phyloP scores from a whole-genome alignment of 345 rosid genomes.

The Pseudoturritis turrita region DNA sequence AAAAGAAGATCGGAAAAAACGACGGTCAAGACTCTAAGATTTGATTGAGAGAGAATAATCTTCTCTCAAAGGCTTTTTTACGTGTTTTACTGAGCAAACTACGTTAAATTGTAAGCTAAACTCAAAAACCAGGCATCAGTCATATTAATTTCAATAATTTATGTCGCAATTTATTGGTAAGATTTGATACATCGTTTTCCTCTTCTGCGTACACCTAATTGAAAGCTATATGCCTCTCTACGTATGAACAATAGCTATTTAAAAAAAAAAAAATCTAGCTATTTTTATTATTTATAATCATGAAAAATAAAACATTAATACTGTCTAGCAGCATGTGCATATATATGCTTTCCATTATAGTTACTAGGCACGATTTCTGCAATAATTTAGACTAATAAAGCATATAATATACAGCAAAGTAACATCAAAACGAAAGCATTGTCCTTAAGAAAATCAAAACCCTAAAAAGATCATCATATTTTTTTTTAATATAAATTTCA shows the following conservation, averaged over 20 bases:
- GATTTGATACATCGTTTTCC: conserved; percentile 30
- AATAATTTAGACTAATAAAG: conserved; percentile 18
- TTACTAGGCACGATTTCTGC: conserved; percentile 30
- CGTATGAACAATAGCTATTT: conserved; percentile 14
- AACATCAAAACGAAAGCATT: conserved; percentile 9
- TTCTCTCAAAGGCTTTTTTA: too few relatives aligned
- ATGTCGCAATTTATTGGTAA: conserved; percentile 23
- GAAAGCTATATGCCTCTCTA: conserved; percentile 31
- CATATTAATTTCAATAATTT: conserved; percentile 11
- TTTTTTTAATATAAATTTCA: background rate
- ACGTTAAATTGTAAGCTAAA: too few relatives aligned
- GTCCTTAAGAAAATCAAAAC: background rate
- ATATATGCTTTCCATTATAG: conserved; percentile 27
- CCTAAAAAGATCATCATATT: background rate
- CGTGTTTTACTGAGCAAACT: too few relatives aligned
- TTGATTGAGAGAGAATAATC: too few relatives aligned
- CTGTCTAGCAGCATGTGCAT: conserved; percentile 33
- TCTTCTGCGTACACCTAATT: conserved; percentile 2
- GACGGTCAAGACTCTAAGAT: too few relatives aligned
- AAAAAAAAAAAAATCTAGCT: background rate
- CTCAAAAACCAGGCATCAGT: too few relatives aligned
- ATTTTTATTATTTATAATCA: background rate
- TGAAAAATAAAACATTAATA: background rate
- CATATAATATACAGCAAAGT: conserved; percentile 10
- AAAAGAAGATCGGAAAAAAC: too few relatives aligned